Conservation (phyloP, 805 yeast species). For the Starmerella vitae region DNA sequence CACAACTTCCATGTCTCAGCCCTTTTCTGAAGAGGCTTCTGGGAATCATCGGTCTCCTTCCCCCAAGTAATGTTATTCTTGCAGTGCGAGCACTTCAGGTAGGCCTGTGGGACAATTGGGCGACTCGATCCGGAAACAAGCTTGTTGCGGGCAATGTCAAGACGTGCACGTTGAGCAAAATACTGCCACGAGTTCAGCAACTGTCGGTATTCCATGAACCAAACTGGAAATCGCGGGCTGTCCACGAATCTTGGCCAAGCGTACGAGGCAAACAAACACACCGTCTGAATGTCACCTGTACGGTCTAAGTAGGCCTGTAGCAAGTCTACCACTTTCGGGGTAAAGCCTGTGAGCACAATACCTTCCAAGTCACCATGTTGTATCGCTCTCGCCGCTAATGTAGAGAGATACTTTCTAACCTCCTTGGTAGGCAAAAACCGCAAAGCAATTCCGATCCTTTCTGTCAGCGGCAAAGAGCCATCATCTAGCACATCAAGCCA, state of each 20-base stretch:
- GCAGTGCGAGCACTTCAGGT: slow-evolving; percentile 69
- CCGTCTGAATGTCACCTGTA: slow-evolving; percentile 85
- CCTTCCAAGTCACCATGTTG: slow-evolving; percentile 82
- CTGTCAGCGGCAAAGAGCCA: slow-evolving; percentile 72
- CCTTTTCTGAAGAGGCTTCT: not conserved
- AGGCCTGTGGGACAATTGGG: slow-evolving; percentile 42
- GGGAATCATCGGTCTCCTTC: not conserved
- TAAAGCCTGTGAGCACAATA: slow-evolving; percentile 77
- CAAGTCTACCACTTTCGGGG: slow-evolving; percentile 67
- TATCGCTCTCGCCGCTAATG: slow-evolving; percentile 59
- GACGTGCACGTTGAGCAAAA: slow-evolving; percentile 65
- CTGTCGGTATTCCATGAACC: slow-evolving; percentile 59
- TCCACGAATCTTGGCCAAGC: slow-evolving; percentile 74
- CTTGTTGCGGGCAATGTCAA: slow-evolving; percentile 65
- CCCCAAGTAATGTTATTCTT: slow-evolving; percentile 34
- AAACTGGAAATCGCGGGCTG: slow-evolving; percentile 58
- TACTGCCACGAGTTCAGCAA: slow-evolving; percentile 69
- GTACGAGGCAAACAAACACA: slow-evolving; percentile 63
- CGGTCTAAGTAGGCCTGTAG: slow-evolving; percentile 78
- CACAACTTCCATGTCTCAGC: slow-evolving; percentile 3
- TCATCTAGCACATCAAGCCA: slow-evolving; percentile 96
- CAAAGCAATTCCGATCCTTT: slow-evolving; percentile 79
- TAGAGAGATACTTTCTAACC: slow-evolving; percentile 52
- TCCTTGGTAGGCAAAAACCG: slow-evolving; percentile 70
- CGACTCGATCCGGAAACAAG: slow-evolving; percentile 23